Conservation (phyloP, 768 basidiomycete genomes). For the Cystofilobasidium ferigula region DNA sequence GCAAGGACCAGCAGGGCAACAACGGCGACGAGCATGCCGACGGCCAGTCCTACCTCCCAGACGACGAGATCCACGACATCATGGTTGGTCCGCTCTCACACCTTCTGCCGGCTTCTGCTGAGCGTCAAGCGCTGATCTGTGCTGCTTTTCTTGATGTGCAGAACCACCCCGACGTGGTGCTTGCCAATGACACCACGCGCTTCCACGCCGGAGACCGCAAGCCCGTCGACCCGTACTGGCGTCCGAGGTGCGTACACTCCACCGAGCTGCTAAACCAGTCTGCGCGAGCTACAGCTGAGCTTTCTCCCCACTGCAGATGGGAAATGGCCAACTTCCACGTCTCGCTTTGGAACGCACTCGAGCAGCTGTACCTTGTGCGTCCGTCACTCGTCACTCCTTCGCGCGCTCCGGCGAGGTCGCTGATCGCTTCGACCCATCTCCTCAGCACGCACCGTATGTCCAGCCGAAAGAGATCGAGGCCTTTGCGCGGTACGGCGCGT, state of each 20-base stretch:
- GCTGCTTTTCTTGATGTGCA: background rate
- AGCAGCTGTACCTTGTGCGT: background rate
- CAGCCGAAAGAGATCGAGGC: background rate
- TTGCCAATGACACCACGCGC: background rate
- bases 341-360: constrained; percentile 1
- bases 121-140: no score
- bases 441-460: constrained; percentile 2
- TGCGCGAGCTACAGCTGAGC: no score
- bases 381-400: background rate
- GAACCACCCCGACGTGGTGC: constrained; percentile 2
- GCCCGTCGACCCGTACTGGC: constrained; percentile 5
- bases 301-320: no score
- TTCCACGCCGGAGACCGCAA: constrained; percentile 8
- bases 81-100: background rate
- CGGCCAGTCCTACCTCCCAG: background rate
- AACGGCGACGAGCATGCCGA: background rate
- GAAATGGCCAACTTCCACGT: constrained; percentile 14
- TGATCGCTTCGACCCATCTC: no score
- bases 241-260: constrained; percentile 11
- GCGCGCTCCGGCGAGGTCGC: background rate
- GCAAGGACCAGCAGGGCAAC: background rate
- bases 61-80: background rate
- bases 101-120: no score
- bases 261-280: no score
- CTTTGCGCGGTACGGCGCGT: background rate